A percentile compares a stretch with the other conserved stretches of the same genome.
Conservation (phyloP, 2,329 filamentous ascomycete genomes). For the Xenoacremonium recifei region DNA sequence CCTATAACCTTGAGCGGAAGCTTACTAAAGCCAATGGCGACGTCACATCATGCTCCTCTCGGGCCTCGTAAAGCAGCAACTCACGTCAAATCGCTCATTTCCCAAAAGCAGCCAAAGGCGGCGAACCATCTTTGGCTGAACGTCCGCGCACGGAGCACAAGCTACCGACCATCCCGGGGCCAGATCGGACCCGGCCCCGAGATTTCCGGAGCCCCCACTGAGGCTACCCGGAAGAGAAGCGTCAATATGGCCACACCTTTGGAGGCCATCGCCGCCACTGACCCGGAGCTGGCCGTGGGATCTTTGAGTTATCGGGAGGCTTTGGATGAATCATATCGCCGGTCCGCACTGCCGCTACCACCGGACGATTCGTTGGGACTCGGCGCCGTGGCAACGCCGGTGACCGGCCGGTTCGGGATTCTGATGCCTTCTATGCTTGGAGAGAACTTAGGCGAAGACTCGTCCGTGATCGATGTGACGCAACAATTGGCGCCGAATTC, state of each 20-base stretch:
- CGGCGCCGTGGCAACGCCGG: conserved; percentile 1
- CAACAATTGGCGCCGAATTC: conserved; percentile 25
- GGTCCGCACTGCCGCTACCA: background rate
- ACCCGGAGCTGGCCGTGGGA: conserved; percentile 12
- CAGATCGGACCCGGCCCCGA: too few species aligned
- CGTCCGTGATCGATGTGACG: conserved; percentile 3
- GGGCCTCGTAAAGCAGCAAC: conserved; percentile 10
- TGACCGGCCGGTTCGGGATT: conserved; percentile 44
- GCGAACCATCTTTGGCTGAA: too few species aligned
- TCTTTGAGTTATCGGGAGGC: conserved; percentile 15
- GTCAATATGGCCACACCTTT: conserved; percentile 16
- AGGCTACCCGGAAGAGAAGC: too few species aligned
- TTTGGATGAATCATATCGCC: conserved; percentile 18
- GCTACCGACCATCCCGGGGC: too few species aligned
- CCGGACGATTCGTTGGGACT: conserved; percentile 1
- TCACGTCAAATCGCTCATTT: conserved; percentile 8
- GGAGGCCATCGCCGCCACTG: conserved; percentile 12
- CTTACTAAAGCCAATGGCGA: conserved; percentile 9
- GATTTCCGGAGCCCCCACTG: too few species aligned
- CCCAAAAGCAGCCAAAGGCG: conserved; percentile 26
- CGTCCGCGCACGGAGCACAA: too few species aligned
- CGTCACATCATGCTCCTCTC: background rate
- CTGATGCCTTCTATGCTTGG: too few species aligned
- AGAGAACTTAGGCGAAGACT: conserved; percentile 6
- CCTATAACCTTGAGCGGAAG: background rate